Evolutionary conservation across 2,329 filamentous ascomycete genomes (phyloP).

Genomic region (Sclerotinia borealis): DNA sequence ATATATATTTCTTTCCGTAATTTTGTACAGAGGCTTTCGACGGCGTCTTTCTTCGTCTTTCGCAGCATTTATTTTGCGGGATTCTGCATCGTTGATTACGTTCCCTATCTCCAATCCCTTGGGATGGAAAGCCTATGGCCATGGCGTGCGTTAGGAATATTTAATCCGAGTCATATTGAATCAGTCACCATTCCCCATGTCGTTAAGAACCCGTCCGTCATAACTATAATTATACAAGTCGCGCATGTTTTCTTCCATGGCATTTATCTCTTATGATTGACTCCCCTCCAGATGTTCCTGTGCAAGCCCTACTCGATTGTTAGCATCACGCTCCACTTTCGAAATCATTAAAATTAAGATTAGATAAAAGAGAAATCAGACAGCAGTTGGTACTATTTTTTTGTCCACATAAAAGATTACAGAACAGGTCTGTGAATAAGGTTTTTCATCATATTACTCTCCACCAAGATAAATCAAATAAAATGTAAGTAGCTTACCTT

Average conservation of each 20-base stretch:
- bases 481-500: neutral
- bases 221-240: neutral
- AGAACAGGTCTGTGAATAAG: constrained; percentile 80
- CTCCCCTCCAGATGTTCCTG: neutral
- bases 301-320: neutral
- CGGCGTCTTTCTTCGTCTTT: neutral
- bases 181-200: neutral
- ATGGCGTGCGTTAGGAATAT: neutral
- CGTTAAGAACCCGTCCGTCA: neutral
- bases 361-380: constrained; percentile 48
- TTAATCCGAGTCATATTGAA: neutral
- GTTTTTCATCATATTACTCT: constrained; percentile 59
- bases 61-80: neutral
- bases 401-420: constrained; percentile 63
- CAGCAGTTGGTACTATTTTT: constrained; percentile 75
- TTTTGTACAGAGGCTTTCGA: neutral
- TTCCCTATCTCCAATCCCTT: neutral
- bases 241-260: neutral
- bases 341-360: neutral
- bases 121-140: neutral
- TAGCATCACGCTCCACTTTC: constrained; percentile 4
- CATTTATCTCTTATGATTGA: neutral
- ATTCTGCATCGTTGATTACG: neutral
- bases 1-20: neutral
- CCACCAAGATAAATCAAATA: constrained; percentile 17